Evolutionary conservation across 495 filamentous ascomycete genomes (phyloP).

Genomic region (Penicillium waksmanii): DNA sequence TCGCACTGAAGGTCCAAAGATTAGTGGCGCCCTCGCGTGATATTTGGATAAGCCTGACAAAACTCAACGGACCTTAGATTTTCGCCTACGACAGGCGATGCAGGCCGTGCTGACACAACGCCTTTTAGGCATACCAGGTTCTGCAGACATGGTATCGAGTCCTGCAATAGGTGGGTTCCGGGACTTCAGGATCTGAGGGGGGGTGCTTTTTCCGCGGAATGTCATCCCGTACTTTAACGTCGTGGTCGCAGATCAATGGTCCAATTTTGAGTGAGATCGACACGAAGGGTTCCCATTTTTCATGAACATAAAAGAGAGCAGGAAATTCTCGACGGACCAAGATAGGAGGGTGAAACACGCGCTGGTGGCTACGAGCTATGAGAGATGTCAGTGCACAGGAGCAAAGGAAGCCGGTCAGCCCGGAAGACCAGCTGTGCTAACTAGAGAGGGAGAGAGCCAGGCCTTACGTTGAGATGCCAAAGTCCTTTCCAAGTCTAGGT

Average conservation of each 20-base stretch:
- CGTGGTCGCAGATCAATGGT: conserved; percentile 38
- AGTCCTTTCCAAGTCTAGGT: background rate
- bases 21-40: conserved; percentile 18
- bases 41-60: background rate
- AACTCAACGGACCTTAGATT: conserved; percentile 68
- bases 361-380: conserved; percentile 4
- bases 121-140: conserved; percentile 62
- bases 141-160: conserved; percentile 34
- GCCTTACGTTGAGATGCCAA: background rate
- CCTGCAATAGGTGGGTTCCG: conserved; percentile 14
- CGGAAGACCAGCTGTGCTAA: background rate
- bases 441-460: background rate
- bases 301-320: conserved; percentile 3
- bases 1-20: conserved; percentile 65
- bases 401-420: background rate
- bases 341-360: conserved; percentile 1
- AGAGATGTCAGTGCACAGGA: conserved; percentile 8
- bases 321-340: conserved; percentile 3
- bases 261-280: conserved; percentile 14
- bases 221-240: conserved; percentile 30
- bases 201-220: conserved; percentile 30
- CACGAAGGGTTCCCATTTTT: conserved; percentile 22
- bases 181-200: conserved; percentile 13
- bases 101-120: conserved; percentile 93
- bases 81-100: conserved; percentile 86